phyloP scores from a whole-genome alignment of 2,329 filamentous ascomycete genomes.

The Myriosclerotinia duriaeana region DNA sequence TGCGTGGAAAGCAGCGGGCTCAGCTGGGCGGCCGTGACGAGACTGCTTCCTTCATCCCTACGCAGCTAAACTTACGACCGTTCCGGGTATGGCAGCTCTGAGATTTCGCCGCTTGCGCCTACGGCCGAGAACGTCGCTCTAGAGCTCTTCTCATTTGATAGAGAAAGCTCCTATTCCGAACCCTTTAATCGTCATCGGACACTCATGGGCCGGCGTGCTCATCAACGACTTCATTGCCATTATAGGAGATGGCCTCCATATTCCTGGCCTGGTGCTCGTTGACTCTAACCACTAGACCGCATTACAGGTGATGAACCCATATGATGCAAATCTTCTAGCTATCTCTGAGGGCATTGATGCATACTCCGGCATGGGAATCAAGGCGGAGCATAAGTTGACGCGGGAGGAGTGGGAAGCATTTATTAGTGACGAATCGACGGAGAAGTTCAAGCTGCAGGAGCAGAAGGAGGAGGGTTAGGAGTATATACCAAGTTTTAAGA shows the following conservation, averaged over 20 bases:
- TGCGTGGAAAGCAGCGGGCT: constrained; percentile 15
- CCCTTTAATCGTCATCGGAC: constrained; percentile 29
- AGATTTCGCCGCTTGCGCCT: constrained; percentile 26
- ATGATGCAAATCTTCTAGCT: constrained; percentile 17
- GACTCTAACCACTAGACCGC: constrained; percentile 32
- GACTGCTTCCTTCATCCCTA: constrained; percentile 22
- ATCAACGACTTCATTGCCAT: constrained; percentile 27
- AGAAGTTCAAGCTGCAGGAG: constrained; percentile 25
- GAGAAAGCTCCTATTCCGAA: constrained; percentile 22
- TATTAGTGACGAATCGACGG: constrained; percentile 24
- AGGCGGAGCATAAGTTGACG: constrained; percentile 26
- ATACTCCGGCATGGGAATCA: constrained; percentile 11
- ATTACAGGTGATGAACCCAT: constrained; percentile 26
- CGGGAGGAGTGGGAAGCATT: constrained; percentile 27
- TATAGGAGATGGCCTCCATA: constrained; percentile 10
- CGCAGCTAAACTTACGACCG: constrained; percentile 31
- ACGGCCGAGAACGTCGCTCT: constrained; percentile 30
- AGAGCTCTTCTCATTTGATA: constrained; percentile 29
- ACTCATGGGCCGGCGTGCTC: constrained; percentile 31
- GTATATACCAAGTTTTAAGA: constrained; percentile 36
- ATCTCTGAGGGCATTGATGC: constrained; percentile 20
- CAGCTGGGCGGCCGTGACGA: constrained; percentile 27
- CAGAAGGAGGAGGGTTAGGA: constrained; percentile 25
- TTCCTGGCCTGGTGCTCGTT: constrained; percentile 32
- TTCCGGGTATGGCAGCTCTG: constrained; percentile 27